Conservation (phyloP, 1,139 yeast genomes). For the Saccharomyces pastorianus region DNA sequence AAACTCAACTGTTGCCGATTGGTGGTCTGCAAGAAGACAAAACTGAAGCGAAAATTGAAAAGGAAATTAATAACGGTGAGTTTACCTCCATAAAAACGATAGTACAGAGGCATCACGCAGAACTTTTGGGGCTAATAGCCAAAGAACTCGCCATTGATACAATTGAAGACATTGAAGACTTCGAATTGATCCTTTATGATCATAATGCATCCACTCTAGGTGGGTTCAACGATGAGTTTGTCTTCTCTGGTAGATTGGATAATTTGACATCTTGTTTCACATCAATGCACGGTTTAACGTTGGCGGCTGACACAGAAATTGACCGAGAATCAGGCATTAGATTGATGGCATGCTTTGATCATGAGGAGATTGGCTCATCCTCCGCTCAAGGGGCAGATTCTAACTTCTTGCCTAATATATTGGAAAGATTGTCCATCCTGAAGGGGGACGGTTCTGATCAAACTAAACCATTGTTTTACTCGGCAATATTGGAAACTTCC, state of each 20-base stretch:
- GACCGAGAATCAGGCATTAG: constrained; percentile 50
- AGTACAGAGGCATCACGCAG: constrained; percentile 67
- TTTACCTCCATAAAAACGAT: constrained; percentile 61
- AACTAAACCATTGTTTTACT: constrained; percentile 21
- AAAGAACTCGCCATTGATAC: constrained; percentile 46
- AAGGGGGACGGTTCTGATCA: constrained; percentile 34
- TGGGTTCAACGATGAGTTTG: constrained; percentile 82
- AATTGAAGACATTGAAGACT: constrained; percentile 63
- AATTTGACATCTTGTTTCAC: constrained; percentile 83
- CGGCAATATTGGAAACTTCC: constrained; percentile 51
- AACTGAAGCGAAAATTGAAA: constrained; percentile 33
- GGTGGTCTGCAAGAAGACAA: constrained; percentile 57
- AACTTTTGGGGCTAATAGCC: constrained; percentile 62
- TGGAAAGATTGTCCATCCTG: constrained; percentile 55
- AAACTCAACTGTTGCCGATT: constrained; percentile 78
- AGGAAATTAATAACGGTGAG: constrained; percentile 26
- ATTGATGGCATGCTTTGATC: constrained; percentile 77
- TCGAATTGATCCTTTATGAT: constrained; percentile 82
- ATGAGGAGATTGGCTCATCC: constrained; percentile 88
- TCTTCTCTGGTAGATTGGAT: constrained; percentile 89
- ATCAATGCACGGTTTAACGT: constrained; percentile 62
- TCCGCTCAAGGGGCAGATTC: constrained; percentile 98
- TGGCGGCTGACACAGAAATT: constrained; percentile 40
- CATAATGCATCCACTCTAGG: constrained; percentile 77
- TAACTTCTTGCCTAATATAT: constrained; percentile 71